Base-by-base conservation (phyloP, 192 early-diverging fungal species). In the Podila verticillata region DNA sequence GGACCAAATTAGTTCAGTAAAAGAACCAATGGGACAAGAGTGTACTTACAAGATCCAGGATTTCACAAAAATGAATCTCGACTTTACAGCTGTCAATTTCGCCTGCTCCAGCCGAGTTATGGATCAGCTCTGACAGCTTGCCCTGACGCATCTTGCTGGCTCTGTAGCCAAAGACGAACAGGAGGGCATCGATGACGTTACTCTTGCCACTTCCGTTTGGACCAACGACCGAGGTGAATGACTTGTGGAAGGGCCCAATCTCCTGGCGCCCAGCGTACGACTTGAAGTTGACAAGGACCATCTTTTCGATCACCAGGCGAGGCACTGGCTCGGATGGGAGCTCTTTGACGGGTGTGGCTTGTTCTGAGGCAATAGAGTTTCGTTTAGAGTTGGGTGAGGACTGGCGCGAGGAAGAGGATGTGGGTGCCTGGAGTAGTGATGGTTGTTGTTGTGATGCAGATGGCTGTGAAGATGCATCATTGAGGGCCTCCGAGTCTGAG, bases 201-300 rank as follows among this genome's bases (percentile, higher is more conserved):
- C 96, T 97, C 86, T 99, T 99, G 56, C 97, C 98, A 15, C 95
- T 97, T 32, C 97, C 97, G 66, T 99, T 99, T 4, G 96, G 98
- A 7, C 98, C 98, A 15, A 99, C 97, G 59, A 99, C 89, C 7
- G 88, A 86, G n/a, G 89, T 90, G 51, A 89, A 87, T 26, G 88
- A 89, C 74, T 98, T 97, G 83, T 99, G 97, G 81, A 99, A 98
- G 17, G 98, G 97, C 0, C 98, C 98, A 57, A 99, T 95, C 44
- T 94, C 93, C 63, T 97, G 92, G 19, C 88, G 81, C 0, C 96
- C 96, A 30, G 92, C 93, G 81, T 98, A 99, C 0, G 95, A 96
- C 82, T 99, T 99, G 86, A 98, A 99, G 89, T 99, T 97, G 36
- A 88, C 86, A 24, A 98, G 88, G 29, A 96, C 91, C 92, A 99